Evolutionary conservation across 2,329 filamentous ascomycete genomes (phyloP), one percentile per base, ranked within the genome.

Genomic region (Botrytis elliptica): DNA sequence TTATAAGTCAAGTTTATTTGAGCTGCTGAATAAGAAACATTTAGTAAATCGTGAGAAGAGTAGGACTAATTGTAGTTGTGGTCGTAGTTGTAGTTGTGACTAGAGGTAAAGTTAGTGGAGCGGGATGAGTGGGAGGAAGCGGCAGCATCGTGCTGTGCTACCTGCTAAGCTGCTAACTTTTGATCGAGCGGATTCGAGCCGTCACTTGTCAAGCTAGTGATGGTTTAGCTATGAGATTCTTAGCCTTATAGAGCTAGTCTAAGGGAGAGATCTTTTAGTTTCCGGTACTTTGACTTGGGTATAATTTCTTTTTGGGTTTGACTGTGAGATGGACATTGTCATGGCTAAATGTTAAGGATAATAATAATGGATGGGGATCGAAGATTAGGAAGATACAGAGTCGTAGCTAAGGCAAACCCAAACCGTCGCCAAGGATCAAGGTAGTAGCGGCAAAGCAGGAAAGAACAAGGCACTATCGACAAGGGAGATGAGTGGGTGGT

Each of bases 171-270:
- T 40, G 22, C 18, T 55, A 55, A 40, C 46, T 55, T 42, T 46
- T 65, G n/a, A 46, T 67, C 64, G 36, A 40, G 65, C 46, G 65
- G 65, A 29, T 67, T 67, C 65, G 46, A 67, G 65, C 65, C 65
- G 65, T 67, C 65, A 55, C 33, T 55, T 38, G 44, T 38, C 64
- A 52, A 29, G 29, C 64, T 52, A 52, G 64, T 12, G 6, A 49
- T 52, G 16, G 36, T 67, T 40, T 67, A n/a, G 46, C 36, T n/a
- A 6, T 55, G 65, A 29, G 36, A n/a, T 25, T 55, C 33, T 55
- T 67, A 55, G 65, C 65, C 65, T 36, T 55, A 40, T 67, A 29
- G 46, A 67, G 65, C 46, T 67, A 67, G 65, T 12, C n/a, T 18
- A 20, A 55, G 46, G 46, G 16, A 67, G 33, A 29, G 65, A 55